These are phyloP conservation scores for Aureococcus anophagefferens DNA, from an alignment of 108 stramenopile species.

Conservation along the genomic window DNA sequence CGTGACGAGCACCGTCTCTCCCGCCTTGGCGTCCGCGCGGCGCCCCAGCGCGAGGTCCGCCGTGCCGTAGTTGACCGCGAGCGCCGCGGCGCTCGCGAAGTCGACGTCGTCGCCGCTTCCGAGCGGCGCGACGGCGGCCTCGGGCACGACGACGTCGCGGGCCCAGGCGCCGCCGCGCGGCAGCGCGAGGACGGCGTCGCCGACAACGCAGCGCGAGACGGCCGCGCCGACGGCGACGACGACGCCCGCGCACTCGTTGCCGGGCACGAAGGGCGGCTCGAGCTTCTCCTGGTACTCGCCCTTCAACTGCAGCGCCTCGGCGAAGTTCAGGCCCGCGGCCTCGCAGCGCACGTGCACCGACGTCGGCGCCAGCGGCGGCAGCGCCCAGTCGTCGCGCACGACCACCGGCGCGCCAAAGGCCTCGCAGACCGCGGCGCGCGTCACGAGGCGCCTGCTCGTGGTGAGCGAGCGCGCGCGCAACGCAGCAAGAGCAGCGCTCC, in stretches of 20 bases:
- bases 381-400: neutral
- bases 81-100: slow-evolving; percentile 1
- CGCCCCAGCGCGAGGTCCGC: slow-evolving; percentile 6
- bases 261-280: slow-evolving; percentile 19
- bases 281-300: slow-evolving; percentile 12
- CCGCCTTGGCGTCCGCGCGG: neutral
- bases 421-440: neutral
- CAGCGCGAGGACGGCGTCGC: slow-evolving; percentile 11
- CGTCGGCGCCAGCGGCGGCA: neutral
- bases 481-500: no score
- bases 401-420: neutral
- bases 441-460: no score
- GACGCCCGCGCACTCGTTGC: slow-evolving; percentile 8
- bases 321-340: slow-evolving; percentile 15
- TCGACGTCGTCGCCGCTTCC: neutral
- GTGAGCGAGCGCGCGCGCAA: no score
- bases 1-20: slow-evolving; percentile 15
- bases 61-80: slow-evolving; percentile 12
- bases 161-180: slow-evolving; percentile 5
- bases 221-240: slow-evolving; percentile 2
- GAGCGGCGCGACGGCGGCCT: neutral
- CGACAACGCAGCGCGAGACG: neutral
- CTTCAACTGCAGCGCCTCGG: slow-evolving; percentile 9
- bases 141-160: neutral
- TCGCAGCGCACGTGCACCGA: neutral